Conservation (phyloP, 1,284 basidiomycete species). For the Cryptococcus hybrid region DNA sequence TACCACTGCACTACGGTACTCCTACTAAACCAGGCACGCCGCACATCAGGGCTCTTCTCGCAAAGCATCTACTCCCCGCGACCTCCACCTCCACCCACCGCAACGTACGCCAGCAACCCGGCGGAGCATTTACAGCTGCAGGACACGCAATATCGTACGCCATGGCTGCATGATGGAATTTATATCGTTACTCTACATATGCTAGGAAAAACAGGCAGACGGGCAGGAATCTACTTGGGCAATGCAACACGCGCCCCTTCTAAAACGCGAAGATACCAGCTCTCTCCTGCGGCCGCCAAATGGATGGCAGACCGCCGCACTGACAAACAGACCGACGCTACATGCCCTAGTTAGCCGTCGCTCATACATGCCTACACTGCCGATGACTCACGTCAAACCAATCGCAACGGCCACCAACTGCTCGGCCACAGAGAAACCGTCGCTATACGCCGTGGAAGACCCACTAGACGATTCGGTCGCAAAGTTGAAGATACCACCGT, state of each 20-base stretch:
- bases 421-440: conserved; percentile 48
- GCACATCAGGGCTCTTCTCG: too few relatives aligned
- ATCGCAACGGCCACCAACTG: conserved; percentile 53
- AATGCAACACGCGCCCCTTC: neutral
- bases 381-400: conserved; percentile 49
- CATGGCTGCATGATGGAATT: too few relatives aligned
- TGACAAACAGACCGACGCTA: conserved; percentile 67
- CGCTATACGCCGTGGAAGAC: conserved; percentile 15
- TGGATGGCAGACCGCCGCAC: conserved; percentile 54
- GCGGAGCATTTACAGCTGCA: too few relatives aligned
- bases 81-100: too few relatives aligned
- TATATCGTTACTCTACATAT: too few relatives aligned
- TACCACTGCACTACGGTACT: too few relatives aligned
- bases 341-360: conserved; percentile 22
- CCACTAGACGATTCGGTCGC: conserved; percentile 17
- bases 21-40: too few relatives aligned
- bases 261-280: conserved; percentile 52
- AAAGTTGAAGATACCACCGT: conserved; percentile 70
- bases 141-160: too few relatives aligned
- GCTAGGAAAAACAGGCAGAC: too few relatives aligned
- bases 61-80: too few relatives aligned
- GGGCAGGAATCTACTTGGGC: too few relatives aligned
- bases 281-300: conserved; percentile 50
- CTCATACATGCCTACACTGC: neutral
- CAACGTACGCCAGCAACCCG: too few relatives aligned